Base-by-base conservation (phyloP, 2,329 filamentous ascomycete genomes). In the Hypoxylon sp. region DNA sequence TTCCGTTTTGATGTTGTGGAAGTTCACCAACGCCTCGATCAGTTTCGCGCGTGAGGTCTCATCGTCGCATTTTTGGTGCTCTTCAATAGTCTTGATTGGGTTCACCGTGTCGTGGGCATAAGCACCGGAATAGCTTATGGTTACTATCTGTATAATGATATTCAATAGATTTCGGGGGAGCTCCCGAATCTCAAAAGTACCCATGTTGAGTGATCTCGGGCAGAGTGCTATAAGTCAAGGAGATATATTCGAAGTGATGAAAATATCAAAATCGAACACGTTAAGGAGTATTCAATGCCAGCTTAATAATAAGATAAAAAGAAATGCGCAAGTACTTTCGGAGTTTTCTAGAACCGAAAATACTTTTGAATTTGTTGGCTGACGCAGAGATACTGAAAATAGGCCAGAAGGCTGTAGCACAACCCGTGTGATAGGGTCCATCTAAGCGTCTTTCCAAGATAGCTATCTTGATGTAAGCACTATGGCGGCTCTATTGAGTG, bases 91-190 rank as follows among this genome's bases (percentile, higher is more conserved):
- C 15, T 47, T 22, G 44, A 47, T 47, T n/a, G 44, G 44, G 24
- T 47, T 47, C 19, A 47, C 22, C 13, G 44, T 47, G 22, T 47
- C 22, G 13, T 47, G 28, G 2, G 22, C 22, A 22, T 47, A 47
- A 6, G 44, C 4, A 4, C 44, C 44, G 20, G 44, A 47, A 47
- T 47, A 47, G 44, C 44, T 47, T 22, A n/a, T 7, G 2, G 44
- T 47, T n/a, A 47, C 7, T 47, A 47, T 47, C n/a, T 47, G 44
- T 28, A 47, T 6, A n/a, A 47, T 22, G 5, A 47, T 15, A n/a
- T 47, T 47, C 6, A 47, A 13, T 4, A 47, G 5, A 2, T 4
- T 22, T 22, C 17, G 22, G 6, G 44, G 44, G 22, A 47, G 22
- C 13, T 28, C 15, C 17, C 24, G 44, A n/a, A 47, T 47, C 44